A percentile compares a stretch with the other conserved stretches of the same genome.
phyloP scores from a whole-genome alignment of 768 basidiomycete species.

The Paxillus ammoniavirescens region DNA sequence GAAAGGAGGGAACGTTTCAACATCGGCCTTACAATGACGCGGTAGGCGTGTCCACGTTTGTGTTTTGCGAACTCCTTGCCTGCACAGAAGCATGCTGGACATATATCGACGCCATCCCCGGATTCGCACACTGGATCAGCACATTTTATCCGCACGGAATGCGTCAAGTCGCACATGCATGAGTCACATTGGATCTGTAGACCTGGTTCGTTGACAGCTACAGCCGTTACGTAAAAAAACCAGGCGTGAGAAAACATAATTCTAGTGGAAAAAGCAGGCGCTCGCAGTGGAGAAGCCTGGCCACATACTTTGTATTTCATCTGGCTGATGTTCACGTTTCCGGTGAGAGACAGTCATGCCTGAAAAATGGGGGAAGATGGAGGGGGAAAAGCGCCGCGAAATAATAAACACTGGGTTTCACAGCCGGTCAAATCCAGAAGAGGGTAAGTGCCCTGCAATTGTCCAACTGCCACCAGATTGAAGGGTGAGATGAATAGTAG shows the following conservation, averaged over 20 bases:
- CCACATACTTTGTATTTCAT: slow-evolving; percentile 61
- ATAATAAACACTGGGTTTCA: not conserved
- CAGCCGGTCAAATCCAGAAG: not conserved
- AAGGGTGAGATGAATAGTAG: not conserved
- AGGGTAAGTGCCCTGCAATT: not conserved
- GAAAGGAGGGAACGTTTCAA: not conserved
- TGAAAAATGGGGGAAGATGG: not conserved
- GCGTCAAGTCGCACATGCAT: slow-evolving; percentile 86
- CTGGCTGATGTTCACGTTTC: slow-evolving; percentile 60
- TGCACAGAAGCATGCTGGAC: slow-evolving; percentile 87
- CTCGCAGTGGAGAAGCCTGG: not conserved
- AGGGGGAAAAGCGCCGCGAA: not conserved
- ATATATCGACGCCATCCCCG: slow-evolving; percentile 86
- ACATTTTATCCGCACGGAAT: slow-evolving; percentile 96
- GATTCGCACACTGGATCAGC: slow-evolving; percentile 77
- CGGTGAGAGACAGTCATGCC: slow-evolving; percentile 66
- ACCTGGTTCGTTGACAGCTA: slow-evolving; percentile 79
- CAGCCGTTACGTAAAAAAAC: slow-evolving; percentile 27
- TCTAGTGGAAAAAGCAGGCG: not conserved
- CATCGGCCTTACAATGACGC: slow-evolving; percentile 68
- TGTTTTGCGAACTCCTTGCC: slow-evolving; percentile 89
- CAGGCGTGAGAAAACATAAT: slow-evolving; percentile 26
- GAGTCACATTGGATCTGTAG: slow-evolving; percentile 82
- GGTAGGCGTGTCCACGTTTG: slow-evolving; percentile 84
- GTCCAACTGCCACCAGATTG: not conserved